A percentile compares a stretch with the other conserved stretches of the same genome.
These are phyloP conservation scores for Dactylellina sp. DNA, from an alignment of 2,329 filamentous ascomycete genomes.

Conservation along the genomic window DNA sequence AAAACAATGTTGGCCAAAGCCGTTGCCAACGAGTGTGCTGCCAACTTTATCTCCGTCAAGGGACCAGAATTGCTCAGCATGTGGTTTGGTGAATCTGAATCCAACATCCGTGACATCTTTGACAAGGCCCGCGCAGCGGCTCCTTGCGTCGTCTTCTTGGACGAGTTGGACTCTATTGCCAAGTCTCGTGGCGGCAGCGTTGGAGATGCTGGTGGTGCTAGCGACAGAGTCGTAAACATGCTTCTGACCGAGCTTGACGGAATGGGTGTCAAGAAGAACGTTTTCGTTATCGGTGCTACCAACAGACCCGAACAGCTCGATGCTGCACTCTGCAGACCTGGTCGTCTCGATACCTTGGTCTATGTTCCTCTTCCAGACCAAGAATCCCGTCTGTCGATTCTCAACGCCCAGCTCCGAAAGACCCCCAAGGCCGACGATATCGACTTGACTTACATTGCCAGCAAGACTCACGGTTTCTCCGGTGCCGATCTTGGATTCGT, in stretches of 20 bases:
- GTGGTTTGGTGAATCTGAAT: slow-evolving; percentile 99
- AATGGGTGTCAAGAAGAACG: slow-evolving; percentile 88
- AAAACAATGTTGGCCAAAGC: slow-evolving; percentile 99
- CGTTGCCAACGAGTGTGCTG: slow-evolving; percentile 97
- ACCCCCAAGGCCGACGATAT: slow-evolving; percentile 90
- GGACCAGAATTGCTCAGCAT: slow-evolving; percentile 97
- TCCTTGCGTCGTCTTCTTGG: slow-evolving; percentile 97
- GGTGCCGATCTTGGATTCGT: slow-evolving; percentile 99
- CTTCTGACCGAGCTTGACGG: slow-evolving; percentile 77
- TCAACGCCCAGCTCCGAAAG: slow-evolving; percentile 97
- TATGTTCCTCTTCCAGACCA: slow-evolving; percentile 98
- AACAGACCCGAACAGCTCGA: slow-evolving; percentile 99
- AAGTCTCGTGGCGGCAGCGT: slow-evolving; percentile 98
- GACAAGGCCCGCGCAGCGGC: slow-evolving; percentile 99
- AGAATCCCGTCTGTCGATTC: slow-evolving; percentile 85
- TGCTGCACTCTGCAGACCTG: slow-evolving; percentile 95
- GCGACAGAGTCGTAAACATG: slow-evolving; percentile 99
- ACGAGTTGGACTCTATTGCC: slow-evolving; percentile 98
- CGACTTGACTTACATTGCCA: slow-evolving; percentile 89
- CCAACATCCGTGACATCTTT: slow-evolving; percentile 99
- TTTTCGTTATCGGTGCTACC: slow-evolving; percentile 98
- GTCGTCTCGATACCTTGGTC: slow-evolving; percentile 97
- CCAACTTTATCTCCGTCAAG: slow-evolving; percentile 99
- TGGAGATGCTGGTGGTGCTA: slow-evolving; percentile 96
- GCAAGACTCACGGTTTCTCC: slow-evolving; percentile 98